Evolutionary conservation across 768 basidiomycete species (phyloP).

Genomic region (Megacollybia marginata): DNA sequence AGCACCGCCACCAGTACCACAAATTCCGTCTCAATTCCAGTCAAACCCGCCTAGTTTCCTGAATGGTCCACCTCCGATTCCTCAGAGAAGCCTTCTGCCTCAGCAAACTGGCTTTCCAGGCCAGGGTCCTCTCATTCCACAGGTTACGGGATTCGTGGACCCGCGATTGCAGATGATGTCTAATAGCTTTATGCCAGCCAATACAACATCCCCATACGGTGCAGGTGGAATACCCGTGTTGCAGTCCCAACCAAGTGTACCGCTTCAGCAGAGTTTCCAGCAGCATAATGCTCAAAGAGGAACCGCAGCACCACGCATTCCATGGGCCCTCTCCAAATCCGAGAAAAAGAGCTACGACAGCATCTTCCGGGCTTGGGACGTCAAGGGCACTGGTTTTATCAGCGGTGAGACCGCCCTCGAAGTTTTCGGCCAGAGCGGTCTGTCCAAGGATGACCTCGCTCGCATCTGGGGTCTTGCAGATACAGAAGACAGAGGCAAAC

Average conservation of each 20-base stretch:
- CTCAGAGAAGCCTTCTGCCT: constrained; percentile 26
- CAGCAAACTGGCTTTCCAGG: constrained; percentile 58
- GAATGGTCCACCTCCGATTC: constrained; percentile 27
- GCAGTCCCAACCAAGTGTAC: constrained; percentile 48
- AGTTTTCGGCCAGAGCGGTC: constrained; percentile 90
- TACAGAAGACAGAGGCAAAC: constrained; percentile 87
- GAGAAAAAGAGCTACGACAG: constrained; percentile 97
- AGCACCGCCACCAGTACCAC: constrained; percentile 57
- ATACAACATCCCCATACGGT: constrained; percentile 49
- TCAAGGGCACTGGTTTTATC: constrained; percentile 75
- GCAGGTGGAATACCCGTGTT: constrained; percentile 62
- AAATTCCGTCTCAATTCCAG: constrained; percentile 56
- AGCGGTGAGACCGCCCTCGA: constrained; percentile 77
- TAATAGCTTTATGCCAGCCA: constrained; percentile 85
- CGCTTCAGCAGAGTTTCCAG: constrained; percentile 80
- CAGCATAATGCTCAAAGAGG: constrained; percentile 74
- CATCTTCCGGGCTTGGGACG: constrained; percentile 97
- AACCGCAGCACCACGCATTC: constrained; percentile 56
- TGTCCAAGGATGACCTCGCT: constrained; percentile 85
- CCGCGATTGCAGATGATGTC: constrained; percentile 85
- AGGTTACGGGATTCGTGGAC: constrained; percentile 75
- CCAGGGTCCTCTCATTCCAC: constrained; percentile 51
- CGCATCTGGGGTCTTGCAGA: constrained; percentile 94
- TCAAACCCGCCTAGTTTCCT: constrained; percentile 35
- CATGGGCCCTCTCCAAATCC: constrained; percentile 80